Base-by-base conservation (phyloP, 768 basidiomycete genomes). In the Psilocybe azurescens region DNA sequence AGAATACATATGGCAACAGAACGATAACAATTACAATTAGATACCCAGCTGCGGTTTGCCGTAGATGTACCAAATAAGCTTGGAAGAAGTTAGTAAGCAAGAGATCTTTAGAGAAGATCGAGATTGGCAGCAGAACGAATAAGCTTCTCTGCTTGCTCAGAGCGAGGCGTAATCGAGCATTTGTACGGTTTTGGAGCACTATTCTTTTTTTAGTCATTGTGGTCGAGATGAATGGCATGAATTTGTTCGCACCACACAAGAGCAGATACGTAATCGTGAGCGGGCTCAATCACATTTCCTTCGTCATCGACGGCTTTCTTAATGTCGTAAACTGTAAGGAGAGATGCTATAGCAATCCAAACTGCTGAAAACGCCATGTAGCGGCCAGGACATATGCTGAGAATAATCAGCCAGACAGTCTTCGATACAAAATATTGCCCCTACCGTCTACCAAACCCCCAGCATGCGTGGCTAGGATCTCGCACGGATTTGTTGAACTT, bases 361-460 rank as follows among this genome's bases (percentile, higher is more conserved):
- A 73, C 58, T 32, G 69, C 66, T 3, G 66, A 64, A 47, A 70
- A 72, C 3, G 69, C 72, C 63, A 73, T 68, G 13, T 68, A 66
- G 2, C 72, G 68, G 2, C 68, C 72, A 5, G 70, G 72, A 55
- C 70, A 72, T 13, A 73, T 59, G 3, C 69, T 66, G 32, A 32
- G 14, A 1, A 16, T 10, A 20, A 20, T 24, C n/a, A 32, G 30
- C 11, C 3, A 20, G 14, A 13, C 13, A 41, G 20, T 3, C 11
- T 3, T 14, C 46, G 29, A 7, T 56, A 53, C 11, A 28, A 20
- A 29, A 24, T 13, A n/a, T 8, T 9, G 13, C 24, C 16, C 53
- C 36, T 18, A 72, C 73, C 72, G 64, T 32, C 74, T 59, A 20
- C 76, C 76, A 56, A 76, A 78, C 0, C 77, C 77, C 66, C 73